Conservation (phyloP, 2,329 filamentous ascomycete genomes). For the Ophioceras dolichostomum region DNA sequence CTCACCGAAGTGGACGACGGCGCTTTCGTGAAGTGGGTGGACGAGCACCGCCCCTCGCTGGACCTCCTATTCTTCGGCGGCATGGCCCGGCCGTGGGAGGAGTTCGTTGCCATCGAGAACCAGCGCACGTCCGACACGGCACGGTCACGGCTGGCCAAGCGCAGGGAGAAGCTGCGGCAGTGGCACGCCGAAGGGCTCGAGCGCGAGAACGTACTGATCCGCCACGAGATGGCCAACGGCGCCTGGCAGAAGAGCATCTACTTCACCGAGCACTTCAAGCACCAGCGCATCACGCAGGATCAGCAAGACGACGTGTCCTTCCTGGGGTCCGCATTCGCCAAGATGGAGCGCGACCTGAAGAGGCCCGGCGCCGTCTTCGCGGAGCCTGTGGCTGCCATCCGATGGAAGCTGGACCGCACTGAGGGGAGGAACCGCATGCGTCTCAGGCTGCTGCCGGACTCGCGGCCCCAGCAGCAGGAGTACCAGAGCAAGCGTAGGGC, state of each 20-base stretch:
- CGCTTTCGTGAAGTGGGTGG: constrained; percentile 78
- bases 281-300: constrained; percentile 80
- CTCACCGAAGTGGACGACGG: constrained; percentile 83
- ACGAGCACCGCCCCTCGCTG: constrained; percentile 65
- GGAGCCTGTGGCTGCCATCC: constrained; percentile 45
- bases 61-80: constrained; percentile 73
- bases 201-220: constrained; percentile 59
- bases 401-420: constrained; percentile 91
- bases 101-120: constrained; percentile 77
- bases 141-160: constrained; percentile 55
- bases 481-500: constrained; percentile 63
- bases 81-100: constrained; percentile 75
- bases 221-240: constrained; percentile 77
- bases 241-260: constrained; percentile 96
- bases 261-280: constrained; percentile 80
- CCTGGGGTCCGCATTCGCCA: constrained; percentile 61
- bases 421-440: constrained; percentile 95
- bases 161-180: constrained; percentile 68
- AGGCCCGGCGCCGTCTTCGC: constrained; percentile 75
- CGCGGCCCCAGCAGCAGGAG: constrained; percentile 45
- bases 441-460: constrained; percentile 72
- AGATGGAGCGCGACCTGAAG: constrained; percentile 65
- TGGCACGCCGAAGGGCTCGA: constrained; percentile 63
- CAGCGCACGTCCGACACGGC: constrained; percentile 65
- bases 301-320: constrained; percentile 83